Evolutionary conservation across 345 rosid genomes (phyloP).

Genomic region (Lepidium didymum): DNA sequence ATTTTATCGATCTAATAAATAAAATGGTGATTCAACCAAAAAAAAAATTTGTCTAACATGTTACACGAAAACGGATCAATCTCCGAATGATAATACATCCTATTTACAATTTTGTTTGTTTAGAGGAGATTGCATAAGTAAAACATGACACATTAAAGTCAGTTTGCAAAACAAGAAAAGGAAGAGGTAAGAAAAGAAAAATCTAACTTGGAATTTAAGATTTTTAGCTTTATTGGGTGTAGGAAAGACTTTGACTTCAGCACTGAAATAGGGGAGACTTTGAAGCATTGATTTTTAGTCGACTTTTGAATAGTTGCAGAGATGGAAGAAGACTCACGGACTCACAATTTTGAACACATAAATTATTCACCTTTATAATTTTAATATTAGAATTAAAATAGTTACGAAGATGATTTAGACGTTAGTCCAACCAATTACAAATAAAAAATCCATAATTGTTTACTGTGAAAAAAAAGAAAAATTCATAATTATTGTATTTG

Average conservation of each 20-base stretch:
- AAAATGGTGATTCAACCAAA: too few species aligned
- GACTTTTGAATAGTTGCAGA: constrained; percentile 25
- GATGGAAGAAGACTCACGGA: not conserved
- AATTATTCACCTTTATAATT: not conserved
- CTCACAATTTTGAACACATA: not conserved
- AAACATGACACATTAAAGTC: not conserved
- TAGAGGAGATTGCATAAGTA: not conserved
- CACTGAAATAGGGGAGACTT: constrained; percentile 23
- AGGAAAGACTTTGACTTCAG: constrained; percentile 28
- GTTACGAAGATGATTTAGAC: too few species aligned
- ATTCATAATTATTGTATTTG: too few species aligned
- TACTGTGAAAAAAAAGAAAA: too few species aligned
- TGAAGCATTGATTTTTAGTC: constrained; percentile 3
- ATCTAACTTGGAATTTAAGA: constrained; percentile 18
- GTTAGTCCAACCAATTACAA: too few species aligned
- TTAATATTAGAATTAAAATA: too few species aligned
- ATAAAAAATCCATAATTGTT: too few species aligned
- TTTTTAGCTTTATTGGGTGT: constrained; percentile 10
- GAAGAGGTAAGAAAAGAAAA: not conserved
- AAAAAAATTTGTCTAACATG: too few species aligned
- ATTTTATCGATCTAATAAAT: too few species aligned
- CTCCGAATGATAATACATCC: not conserved
- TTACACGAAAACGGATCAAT: not conserved
- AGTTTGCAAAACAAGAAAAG: not conserved
- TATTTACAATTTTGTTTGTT: not conserved